Base-by-base conservation (phyloP, 208 protist genomes). In the Crithidia expoeki region DNA sequence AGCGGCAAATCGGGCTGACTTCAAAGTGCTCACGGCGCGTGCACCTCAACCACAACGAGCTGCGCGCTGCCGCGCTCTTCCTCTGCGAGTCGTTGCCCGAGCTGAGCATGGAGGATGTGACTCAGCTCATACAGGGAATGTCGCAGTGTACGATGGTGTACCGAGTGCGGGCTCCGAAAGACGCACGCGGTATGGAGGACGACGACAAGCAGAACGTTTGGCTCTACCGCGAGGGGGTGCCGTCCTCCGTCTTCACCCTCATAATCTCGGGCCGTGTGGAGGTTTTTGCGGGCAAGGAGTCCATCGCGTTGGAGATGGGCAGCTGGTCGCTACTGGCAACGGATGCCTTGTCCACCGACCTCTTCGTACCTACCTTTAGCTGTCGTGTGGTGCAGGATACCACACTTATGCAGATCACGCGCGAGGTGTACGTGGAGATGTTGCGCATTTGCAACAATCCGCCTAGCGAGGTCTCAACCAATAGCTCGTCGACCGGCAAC, bases 181-280 rank as follows among this genome's bases (percentile, higher is more conserved):
- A 95, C 76, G 76, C 90, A 58, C 87, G 89, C 52, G 89, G 90
- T 28, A 74, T 95, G 59, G 73, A 84, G 9, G 52, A 81, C 16
- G 83, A 94, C 11, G 88, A 94, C 69, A 90, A 89, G 58, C 84
- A 91, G 68, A 97, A 96, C 57, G 80, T 97, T 23, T 97, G 93
- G 91, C 76, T 97, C 27, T 97, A 97, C 74, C 85, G 88, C 10
- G 79, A 85, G 58, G 88, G 90, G 33, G 74, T 92, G 2, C 86
- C 91, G 19, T 89, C 91, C 30, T 79, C 82, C 42, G 72, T 90
- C 28, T 96, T 97, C 75, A 96, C 93, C 3, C 59, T 97, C 25
- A 79, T 97, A 44, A 83, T 97, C 32, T 78, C 88, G 28, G 93
- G 93, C 40, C 79, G 79, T 9, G 88, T 96, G 32, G 88, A 96